Base-by-base conservation (phyloP, 2,329 filamentous ascomycete species). In the Botrytis galanthina region DNA sequence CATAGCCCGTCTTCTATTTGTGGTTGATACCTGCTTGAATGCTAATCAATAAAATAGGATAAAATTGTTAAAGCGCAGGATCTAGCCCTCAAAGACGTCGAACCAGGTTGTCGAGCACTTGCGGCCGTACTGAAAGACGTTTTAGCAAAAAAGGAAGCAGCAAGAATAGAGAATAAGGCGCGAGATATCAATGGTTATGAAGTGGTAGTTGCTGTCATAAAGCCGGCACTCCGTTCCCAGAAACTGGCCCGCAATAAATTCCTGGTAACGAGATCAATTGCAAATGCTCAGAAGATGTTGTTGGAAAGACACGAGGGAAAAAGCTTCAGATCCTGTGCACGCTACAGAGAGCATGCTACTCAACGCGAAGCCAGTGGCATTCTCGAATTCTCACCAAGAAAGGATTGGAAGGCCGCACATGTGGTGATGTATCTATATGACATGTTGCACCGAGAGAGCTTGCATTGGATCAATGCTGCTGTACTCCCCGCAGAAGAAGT, bases 401-500 rank as follows among this genome's bases (percentile, higher is more conserved):
- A 61, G 20, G 20, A 61, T 39, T 61, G 35, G 22, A 61, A 39
- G 35, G 35, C 16, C 6, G 1, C 0, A 57, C 35, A 39, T n/a
- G 35, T n/a, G 16, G 18, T 39, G 22, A 29, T 0, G n/a, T 20
- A 6, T 7, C 20, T 60, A 32, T 20, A 20, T 1, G 54, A 9
- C 0, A 16, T 57, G 6, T 29, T 57, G 26, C 2, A 22, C 0
- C 18, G 29, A 10, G 8, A 39, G 20, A 14, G 4, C 0, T 20
- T 61, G 7, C 4, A 61, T 61, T 61, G 35, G 20, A 22, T 39
- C 20, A 14, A 61, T 37, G 35, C 37, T 61, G 32, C 20, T 39
- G 26, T 22, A 26, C 22, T 39, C 10, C 39, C 22, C 10, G 37
- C 20, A 39, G 35, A 61, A 39, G 35, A 60, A 22, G 29, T 39